Base-by-base conservation (phyloP, 2,329 filamentous ascomycete genomes). In the Fusarium equiseti region DNA sequence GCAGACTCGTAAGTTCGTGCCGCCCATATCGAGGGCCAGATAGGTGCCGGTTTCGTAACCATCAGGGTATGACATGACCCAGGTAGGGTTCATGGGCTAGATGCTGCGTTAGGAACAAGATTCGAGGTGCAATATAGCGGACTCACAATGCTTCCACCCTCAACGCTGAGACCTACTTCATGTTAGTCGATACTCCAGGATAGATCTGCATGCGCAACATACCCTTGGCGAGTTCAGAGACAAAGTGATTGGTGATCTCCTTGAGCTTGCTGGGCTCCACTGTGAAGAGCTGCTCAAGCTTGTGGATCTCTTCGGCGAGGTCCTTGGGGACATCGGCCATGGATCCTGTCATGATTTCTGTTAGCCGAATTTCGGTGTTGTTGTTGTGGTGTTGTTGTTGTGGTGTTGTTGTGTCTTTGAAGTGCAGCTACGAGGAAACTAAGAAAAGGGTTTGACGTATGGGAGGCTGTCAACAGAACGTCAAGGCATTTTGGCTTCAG, bases 41-140 rank as follows among this genome's bases (percentile, higher is more conserved):
- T 90, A 97, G 16, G 91, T 96, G 66, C 95, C 95, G 11, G 90
- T 92, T 81, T 98, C 95, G 72, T 95, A 82, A 71, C 95, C 95
- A 78, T 91, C 92, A 24, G 95, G 95, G 80, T 94, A 94, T 49
- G 89, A 89, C 90, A 97, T 94, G 70, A 97, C 94, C 95, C 95
- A 98, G 59, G 95, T 97, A 63, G 95, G 92, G 83, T 98, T 98
- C 95, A 98, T 98, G 65, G 95, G 95, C 93, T 97, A 50, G 9
- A 31, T 8, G 22, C 12, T n/a, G 13, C 46, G 79, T 66, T 77
- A 78, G 62, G 56, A 38, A 22, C 6, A 22, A 27, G 13, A 27
- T 55, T 22, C 13, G 6, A 43, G n/a, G 11, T 43, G 29, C 35
- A 53, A 3, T 18, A 13, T 24, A 42, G 50, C n/a, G 11, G 22